Conservation (phyloP, 768 basidiomycete species). For the Auricularia sp. region DNA sequence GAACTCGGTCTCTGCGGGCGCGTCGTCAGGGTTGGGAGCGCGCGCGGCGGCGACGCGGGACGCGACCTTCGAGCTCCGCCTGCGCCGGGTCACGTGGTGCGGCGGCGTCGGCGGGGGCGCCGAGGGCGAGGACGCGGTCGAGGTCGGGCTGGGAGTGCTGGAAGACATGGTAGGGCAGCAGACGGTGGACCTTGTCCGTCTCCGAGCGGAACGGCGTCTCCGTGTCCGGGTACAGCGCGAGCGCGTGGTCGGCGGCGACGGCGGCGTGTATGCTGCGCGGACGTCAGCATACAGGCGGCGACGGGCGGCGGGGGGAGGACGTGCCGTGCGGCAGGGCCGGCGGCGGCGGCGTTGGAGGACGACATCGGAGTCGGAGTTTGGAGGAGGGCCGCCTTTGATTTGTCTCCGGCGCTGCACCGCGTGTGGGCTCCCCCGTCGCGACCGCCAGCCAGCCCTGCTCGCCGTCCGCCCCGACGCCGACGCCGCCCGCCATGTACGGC, state of each 20-base stretch:
- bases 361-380: background rate
- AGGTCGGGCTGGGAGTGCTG: constrained; percentile 66
- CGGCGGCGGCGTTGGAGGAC: background rate
- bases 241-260: constrained; percentile 53
- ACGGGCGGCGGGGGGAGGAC: background rate
- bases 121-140: constrained; percentile 18
- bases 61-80: constrained; percentile 46
- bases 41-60: background rate
- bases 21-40: background rate
- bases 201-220: constrained; percentile 59
- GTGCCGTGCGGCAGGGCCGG: background rate
- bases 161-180: constrained; percentile 73
- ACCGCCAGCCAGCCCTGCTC: too few species aligned
- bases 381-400: background rate
- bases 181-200: constrained; percentile 54
- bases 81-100: constrained; percentile 30
- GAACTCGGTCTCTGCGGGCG: constrained; percentile 51
- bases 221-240: constrained; percentile 52
- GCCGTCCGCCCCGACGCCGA: too few species aligned
- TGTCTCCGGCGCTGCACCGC: background rate
- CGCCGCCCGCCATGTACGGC: too few species aligned
- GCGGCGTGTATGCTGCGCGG: constrained; percentile 40
- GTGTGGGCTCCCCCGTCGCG: too few species aligned
- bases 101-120: constrained; percentile 59
- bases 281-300: background rate